Conservation (phyloP, 2,329 filamentous ascomycete species). For the Samsoniella hepiali region DNA sequence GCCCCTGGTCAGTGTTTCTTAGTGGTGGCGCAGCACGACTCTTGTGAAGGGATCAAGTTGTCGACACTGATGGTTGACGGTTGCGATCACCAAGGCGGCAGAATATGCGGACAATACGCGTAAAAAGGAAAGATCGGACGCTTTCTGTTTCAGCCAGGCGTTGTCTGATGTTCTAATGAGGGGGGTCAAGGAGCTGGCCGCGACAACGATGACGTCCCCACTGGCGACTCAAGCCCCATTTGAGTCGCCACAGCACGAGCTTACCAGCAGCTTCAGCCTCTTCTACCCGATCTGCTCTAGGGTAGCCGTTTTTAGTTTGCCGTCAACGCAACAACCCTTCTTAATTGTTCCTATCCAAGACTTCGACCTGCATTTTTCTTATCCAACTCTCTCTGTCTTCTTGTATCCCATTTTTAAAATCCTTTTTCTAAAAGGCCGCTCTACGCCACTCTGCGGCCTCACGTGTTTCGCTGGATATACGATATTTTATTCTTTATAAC, state of each 20-base stretch:
- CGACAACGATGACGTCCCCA: constrained; percentile 40
- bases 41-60: background rate
- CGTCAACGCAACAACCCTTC: no score
- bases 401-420: no score
- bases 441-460: no score
- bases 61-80: background rate
- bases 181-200: constrained; percentile 30
- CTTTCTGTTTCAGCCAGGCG: constrained; percentile 22
- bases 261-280: constrained; percentile 10
- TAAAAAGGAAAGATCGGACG: constrained; percentile 1
- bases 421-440: no score
- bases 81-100: background rate
- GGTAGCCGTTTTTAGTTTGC: background rate
- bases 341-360: no score
- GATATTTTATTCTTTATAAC: no score
- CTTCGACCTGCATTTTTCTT: no score
- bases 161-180: constrained; percentile 26
- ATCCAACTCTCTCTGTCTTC: no score
- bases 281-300: background rate
- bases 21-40: constrained; percentile 12
- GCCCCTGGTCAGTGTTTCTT: constrained; percentile 16
- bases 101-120: background rate
- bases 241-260: constrained; percentile 25
- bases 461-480: no score
- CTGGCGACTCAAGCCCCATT: constrained; percentile 27